Percentiles rank a stretch among this genome's conserved stretches.
These are phyloP conservation scores for Tardiomyces depauwii DNA, from an alignment of 1,139 yeast species.

Conservation along the genomic window DNA sequence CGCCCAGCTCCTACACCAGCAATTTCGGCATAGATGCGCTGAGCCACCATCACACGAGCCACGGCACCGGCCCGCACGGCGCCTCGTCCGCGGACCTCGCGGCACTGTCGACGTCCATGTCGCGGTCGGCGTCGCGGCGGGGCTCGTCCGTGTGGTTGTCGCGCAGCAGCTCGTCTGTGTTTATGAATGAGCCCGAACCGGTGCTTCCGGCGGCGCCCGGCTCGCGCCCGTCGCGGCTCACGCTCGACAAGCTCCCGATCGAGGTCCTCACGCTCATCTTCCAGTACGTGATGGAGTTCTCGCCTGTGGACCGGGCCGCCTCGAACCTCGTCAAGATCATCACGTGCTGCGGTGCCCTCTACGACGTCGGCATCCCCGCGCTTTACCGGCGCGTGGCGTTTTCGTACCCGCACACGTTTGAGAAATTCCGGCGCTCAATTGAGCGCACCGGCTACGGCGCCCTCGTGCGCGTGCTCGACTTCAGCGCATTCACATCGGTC, in stretches of 20 bases:
- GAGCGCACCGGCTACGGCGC: constrained; percentile 44
- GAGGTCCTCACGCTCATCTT: constrained; percentile 23
- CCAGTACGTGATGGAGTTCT: constrained; percentile 17
- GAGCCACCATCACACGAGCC: not conserved
- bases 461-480: constrained; percentile 69
- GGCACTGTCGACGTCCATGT: not conserved
- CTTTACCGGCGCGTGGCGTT: constrained; percentile 60
- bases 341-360: constrained; percentile 23
- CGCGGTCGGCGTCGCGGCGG: not conserved
- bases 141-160: not conserved
- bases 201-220: not conserved
- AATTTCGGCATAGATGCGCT: not conserved
- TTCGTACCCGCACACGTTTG: constrained; percentile 75
- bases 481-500: constrained; percentile 79
- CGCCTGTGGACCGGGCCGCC: constrained; percentile 3
- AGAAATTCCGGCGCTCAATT: constrained; percentile 53
- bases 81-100: not conserved
- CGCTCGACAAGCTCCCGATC: constrained; percentile 19
- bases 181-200: not conserved
- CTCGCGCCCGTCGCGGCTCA: constrained; percentile 17
- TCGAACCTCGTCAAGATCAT: constrained; percentile 12
- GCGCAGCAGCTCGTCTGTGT: not conserved
- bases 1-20: not conserved
- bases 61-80: not conserved
- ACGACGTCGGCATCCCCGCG: constrained; percentile 29